These are phyloP conservation scores for Cytospora piceae DNA, from an alignment of 2,329 filamentous ascomycete species.

Conservation along the genomic window DNA sequence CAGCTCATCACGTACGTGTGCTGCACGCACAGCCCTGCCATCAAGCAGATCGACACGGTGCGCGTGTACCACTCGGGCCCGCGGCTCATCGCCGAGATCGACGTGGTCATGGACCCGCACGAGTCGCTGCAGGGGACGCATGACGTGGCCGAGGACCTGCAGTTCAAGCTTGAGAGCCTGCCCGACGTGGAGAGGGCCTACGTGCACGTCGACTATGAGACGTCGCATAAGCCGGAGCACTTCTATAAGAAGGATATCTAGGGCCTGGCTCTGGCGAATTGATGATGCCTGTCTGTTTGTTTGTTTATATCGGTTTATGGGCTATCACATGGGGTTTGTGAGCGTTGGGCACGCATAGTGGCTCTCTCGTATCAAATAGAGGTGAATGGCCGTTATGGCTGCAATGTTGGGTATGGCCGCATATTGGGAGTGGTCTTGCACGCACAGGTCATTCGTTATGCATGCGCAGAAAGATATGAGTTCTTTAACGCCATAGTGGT, in stretches of 20 bases:
- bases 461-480: not conserved
- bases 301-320: no score
- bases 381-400: not conserved
- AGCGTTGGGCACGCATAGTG: not conserved
- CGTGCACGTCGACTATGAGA: constrained; percentile 97
- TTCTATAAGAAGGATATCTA: constrained; percentile 64
- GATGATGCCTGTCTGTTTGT: not conserved
- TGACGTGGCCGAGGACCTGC: constrained; percentile 90
- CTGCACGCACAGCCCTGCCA: constrained; percentile 83
- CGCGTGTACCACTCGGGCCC: constrained; percentile 90
- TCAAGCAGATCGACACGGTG: constrained; percentile 91
- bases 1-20: constrained; percentile 96
- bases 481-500: not conserved
- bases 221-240: constrained; percentile 89
- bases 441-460: not conserved
- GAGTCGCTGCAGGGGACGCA: constrained; percentile 78
- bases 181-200: constrained; percentile 93
- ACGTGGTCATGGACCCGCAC: constrained; percentile 87
- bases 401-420: not conserved
- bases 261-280: not conserved
- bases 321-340: no score
- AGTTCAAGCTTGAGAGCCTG: constrained; percentile 90
- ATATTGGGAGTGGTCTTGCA: no score
- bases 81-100: constrained; percentile 90
- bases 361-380: not conserved